phyloP scores from a whole-genome alignment of 345 rosid species.

The Hibiscus tridactylites region DNA sequence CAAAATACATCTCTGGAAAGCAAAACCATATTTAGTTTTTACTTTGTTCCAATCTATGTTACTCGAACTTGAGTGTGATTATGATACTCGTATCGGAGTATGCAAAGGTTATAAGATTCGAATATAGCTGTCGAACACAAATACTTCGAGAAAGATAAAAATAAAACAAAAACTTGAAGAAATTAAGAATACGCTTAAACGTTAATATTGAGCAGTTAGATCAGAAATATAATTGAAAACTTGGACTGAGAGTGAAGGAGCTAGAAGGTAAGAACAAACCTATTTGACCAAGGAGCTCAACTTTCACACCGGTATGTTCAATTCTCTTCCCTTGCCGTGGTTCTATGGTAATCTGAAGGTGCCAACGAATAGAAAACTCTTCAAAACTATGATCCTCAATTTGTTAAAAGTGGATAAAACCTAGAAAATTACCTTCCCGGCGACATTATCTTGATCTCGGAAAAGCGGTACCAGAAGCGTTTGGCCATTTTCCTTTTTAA shows the following conservation, averaged over 20 bases:
- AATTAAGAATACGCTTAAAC: neutral
- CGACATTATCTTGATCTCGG: constrained; percentile 89
- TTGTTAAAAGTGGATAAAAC: neutral
- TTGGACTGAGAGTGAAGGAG: neutral
- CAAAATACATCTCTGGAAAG: constrained; percentile 83
- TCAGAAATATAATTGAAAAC: neutral
- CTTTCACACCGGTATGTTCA: constrained; percentile 92
- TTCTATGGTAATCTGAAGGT: constrained; percentile 58
- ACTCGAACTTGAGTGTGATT: neutral
- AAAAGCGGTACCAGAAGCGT: constrained; percentile 66
- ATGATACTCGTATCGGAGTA: too few species aligned
- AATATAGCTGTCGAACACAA: neutral
- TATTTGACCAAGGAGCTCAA: constrained; percentile 97
- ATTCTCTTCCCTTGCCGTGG: constrained; percentile 88
- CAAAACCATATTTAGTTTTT: constrained; percentile 5
- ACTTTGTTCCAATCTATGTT: neutral
- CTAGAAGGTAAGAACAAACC: constrained; percentile 33
- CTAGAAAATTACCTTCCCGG: constrained; percentile 61
- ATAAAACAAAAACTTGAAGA: neutral
- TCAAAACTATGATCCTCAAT: neutral
- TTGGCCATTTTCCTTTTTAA: constrained; percentile 94
- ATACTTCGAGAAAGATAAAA: neutral
- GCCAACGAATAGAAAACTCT: neutral
- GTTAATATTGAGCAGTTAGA: neutral
- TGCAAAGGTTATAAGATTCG: too few species aligned